A percentile compares a stretch with the other conserved stretches of the same genome.
phyloP scores from a whole-genome alignment of 2,329 filamentous ascomycete species.

The Albophoma yamanashiensis region DNA sequence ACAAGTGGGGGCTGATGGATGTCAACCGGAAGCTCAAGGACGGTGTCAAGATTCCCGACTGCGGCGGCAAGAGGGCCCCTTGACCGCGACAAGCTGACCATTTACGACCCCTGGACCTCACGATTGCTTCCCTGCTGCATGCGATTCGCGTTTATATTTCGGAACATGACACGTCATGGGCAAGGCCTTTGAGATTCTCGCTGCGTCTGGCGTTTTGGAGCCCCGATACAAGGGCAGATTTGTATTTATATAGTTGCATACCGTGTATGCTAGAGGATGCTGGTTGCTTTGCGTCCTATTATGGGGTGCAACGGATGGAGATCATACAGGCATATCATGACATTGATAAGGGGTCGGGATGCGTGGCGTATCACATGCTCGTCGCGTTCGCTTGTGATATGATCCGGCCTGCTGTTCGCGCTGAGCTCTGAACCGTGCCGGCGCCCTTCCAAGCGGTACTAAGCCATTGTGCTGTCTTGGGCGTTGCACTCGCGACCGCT shows the following conservation, averaged over 20 bases:
- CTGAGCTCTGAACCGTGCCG: background rate
- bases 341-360: background rate
- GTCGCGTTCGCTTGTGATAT: background rate
- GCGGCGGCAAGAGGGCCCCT: slow-evolving; percentile 58
- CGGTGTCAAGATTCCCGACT: slow-evolving; percentile 79
- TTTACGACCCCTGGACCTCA: background rate
- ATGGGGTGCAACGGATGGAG: background rate
- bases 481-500: background rate
- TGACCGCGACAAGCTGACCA: background rate
- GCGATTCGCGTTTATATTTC: background rate
- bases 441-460: background rate
- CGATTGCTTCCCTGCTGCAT: background rate
- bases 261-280: background rate
- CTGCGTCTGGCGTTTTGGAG: background rate
- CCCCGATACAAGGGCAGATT: background rate
- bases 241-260: background rate
- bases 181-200: background rate
- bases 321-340: background rate
- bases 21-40: slow-evolving; percentile 72
- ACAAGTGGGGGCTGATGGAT: slow-evolving; percentile 91
- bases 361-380: background rate
- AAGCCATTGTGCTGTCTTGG: background rate
- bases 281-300: background rate
- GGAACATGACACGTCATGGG: background rate
- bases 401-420: background rate